These are phyloP conservation scores for Gliomastix tumulicola DNA, from an alignment of 2,329 filamentous ascomycete species.

Conservation along the genomic window DNA sequence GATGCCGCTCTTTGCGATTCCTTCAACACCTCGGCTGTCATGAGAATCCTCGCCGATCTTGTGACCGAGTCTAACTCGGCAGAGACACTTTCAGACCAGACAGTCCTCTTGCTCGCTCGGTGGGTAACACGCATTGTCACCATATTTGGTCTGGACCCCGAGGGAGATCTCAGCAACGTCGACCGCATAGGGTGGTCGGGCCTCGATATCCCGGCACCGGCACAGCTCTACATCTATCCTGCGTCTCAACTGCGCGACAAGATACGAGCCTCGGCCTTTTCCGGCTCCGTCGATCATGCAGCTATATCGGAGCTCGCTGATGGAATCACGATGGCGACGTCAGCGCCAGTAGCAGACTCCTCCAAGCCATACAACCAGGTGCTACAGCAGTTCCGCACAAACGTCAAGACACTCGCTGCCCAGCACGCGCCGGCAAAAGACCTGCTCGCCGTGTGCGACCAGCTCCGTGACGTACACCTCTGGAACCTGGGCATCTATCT, in stretches of 20 bases:
- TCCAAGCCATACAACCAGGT: neutral
- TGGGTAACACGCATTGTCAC: neutral
- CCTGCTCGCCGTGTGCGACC: neutral
- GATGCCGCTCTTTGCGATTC: neutral
- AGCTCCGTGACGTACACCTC: neutral
- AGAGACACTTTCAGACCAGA: slow-evolving; percentile 1
- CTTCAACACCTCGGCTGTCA: neutral
- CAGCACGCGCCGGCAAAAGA: neutral
- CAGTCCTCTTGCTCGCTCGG: neutral
- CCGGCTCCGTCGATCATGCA: neutral
- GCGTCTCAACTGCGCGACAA: neutral
- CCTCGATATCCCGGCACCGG: neutral
- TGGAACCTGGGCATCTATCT: neutral
- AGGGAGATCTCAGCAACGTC: neutral
- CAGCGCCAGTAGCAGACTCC: neutral
- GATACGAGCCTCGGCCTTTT: neutral
- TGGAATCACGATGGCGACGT: neutral
- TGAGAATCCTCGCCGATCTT: neutral
- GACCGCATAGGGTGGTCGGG: neutral
- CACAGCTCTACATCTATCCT: neutral
- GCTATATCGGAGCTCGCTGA: neutral
- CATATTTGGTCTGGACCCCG: neutral
- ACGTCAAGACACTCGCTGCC: neutral
- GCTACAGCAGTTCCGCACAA: neutral
- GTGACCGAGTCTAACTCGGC: neutral